Evolutionary conservation across 352 stramenopile genomes (phyloP).

Genomic region (Phytophthora pistaciae): DNA sequence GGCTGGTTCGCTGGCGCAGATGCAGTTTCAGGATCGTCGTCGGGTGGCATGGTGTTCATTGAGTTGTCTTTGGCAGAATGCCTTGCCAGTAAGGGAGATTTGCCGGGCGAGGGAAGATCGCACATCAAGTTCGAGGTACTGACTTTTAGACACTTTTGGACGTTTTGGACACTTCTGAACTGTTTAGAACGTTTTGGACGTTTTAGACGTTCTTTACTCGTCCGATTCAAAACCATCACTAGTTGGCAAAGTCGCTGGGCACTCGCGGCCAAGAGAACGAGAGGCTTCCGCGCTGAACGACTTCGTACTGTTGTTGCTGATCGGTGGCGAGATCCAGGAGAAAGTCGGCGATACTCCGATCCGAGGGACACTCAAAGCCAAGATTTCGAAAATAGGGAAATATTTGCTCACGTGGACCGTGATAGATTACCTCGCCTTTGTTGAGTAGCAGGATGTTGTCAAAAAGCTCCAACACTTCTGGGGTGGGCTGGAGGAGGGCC

Average conservation of each 20-base stretch:
- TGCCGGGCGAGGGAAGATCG: too few species aligned
- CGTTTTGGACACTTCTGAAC: too few species aligned
- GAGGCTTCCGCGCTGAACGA: background rate
- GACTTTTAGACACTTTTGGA: too few species aligned
- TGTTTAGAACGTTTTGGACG: too few species aligned
- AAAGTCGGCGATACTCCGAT: background rate
- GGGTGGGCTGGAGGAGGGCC: constrained; percentile 43
- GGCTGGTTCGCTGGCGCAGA: too few species aligned
- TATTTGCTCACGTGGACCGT: constrained; percentile 38
- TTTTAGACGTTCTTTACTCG: background rate
- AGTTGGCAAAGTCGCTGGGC: constrained; percentile 46
- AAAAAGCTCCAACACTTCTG: constrained; percentile 56
- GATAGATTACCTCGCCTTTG: constrained; percentile 52
- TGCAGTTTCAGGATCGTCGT: too few species aligned
- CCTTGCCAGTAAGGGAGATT: too few species aligned
- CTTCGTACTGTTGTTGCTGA: background rate
- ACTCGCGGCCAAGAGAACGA: constrained; percentile 2
- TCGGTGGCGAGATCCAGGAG: background rate
- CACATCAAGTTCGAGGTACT: too few species aligned
- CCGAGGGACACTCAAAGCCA: constrained; percentile 44
- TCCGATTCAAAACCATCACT: background rate
- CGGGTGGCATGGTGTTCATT: too few species aligned
- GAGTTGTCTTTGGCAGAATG: too few species aligned
- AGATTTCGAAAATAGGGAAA: constrained; percentile 46
- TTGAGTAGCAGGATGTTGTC: constrained; percentile 56